These are phyloP conservation scores for Pseudocercospora vitis DNA, from an alignment of 2,329 filamentous ascomycete genomes.

Conservation along the genomic window DNA sequence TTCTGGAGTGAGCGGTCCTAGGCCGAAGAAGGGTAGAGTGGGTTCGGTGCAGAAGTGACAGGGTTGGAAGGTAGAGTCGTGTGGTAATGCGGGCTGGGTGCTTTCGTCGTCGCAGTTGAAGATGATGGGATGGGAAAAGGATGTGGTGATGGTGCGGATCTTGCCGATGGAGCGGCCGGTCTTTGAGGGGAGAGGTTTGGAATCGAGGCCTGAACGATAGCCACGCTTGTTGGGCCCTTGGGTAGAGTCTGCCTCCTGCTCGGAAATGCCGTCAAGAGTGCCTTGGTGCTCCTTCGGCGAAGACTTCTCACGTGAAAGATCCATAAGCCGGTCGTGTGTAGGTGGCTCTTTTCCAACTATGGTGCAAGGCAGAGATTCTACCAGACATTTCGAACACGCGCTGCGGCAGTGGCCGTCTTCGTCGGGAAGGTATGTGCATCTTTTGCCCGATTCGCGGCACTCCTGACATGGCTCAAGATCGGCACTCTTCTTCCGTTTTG, in stretches of 20 bases:
- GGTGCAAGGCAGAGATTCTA: slow-evolving; percentile 10
- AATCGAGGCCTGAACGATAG: too few species aligned
- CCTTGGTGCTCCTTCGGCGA: too few species aligned
- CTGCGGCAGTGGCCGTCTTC: slow-evolving; percentile 10
- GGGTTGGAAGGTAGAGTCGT: too few species aligned
- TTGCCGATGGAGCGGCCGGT: slow-evolving; percentile 13
- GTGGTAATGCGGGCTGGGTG: too few species aligned
- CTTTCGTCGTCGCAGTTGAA: slow-evolving; percentile 40
- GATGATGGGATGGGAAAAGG: slow-evolving; percentile 43
- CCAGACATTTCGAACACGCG: slow-evolving; percentile 8
- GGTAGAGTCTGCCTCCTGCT: background rate
- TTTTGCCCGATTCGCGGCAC: background rate
- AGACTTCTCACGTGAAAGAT: too few species aligned
- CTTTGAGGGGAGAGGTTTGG: background rate
- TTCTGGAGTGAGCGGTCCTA: slow-evolving; percentile 33
- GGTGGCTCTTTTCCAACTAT: background rate
- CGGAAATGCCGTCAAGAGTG: too few species aligned
- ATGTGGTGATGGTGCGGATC: slow-evolving; percentile 37
- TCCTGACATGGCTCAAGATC: slow-evolving; percentile 9
- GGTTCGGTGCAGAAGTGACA: slow-evolving; percentile 46
- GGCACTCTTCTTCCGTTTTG: background rate
- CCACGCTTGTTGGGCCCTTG: too few species aligned
- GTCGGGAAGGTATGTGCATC: slow-evolving; percentile 8
- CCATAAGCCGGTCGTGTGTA: background rate
- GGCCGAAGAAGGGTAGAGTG: slow-evolving; percentile 41